Base-by-base conservation (phyloP, 805 yeast genomes). In the Torulaspora maleeae region DNA sequence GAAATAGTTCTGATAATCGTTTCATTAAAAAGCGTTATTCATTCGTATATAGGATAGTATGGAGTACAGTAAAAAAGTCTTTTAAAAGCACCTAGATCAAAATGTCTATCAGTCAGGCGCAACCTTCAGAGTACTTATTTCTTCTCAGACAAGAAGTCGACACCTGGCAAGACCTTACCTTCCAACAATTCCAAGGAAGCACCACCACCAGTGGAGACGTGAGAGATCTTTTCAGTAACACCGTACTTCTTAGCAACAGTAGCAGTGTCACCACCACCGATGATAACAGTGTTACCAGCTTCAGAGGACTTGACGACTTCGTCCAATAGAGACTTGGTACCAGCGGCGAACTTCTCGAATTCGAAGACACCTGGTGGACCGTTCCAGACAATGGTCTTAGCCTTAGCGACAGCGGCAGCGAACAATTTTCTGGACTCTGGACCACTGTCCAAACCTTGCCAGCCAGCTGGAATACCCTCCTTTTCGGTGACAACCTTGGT, bases 331-430 rank as follows among this genome's bases (percentile, higher is more conserved):
- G 88, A 71, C 76, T 90, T 86, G 68, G 98, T 91, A 74, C 98
- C 98, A 50, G 72, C 72, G 59, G 96, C 84, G 69, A 93, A 93
- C 64, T 78, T 78, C 59, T 87, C 96, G 66, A 93, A 93, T 78
- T 93, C 99, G 70, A 93, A 93, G 61, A 93, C 99, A 79, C 99
- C 99, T 73, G 99, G 97, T 56, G 99, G 99, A 71, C 99, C 99
- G 78, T 93, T 93, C 99, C 99, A 93, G 69, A 93, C 93, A 64
- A 93, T 91, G 64, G 99, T 93, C 82, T 91, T 89, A 60, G 99
- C 95, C 73, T 83, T 78, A 56, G 85, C 84, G 61, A 93, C 87
- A 55, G 96, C 83, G 56, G 75, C 82, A 57, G 83, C 79, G 69
- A 86, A 93, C 59, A 85, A 77, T 71, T 81, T 78, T 64, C 80